Evolutionary conservation across 371 early-diverging fungal species (phyloP).

Genomic region (Haplosporangium sp.): DNA sequence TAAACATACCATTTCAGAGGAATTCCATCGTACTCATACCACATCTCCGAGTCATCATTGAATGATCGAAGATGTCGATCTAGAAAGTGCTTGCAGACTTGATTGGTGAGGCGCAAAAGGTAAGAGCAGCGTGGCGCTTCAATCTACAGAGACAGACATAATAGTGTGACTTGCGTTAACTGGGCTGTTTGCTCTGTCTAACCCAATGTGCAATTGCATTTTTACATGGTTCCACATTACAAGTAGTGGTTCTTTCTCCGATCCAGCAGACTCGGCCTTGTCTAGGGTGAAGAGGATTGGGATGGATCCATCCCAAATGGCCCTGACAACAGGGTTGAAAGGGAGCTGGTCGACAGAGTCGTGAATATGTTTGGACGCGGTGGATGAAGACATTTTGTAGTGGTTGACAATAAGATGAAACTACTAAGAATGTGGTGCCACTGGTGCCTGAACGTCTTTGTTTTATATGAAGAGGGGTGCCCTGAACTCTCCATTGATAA

Average conservation of each 20-base stretch:
- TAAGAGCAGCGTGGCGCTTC: slow-evolving; percentile 73
- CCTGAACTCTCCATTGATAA: too few relatives aligned
- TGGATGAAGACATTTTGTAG: not conserved
- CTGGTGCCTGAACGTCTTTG: too few relatives aligned
- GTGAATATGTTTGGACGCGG: not conserved
- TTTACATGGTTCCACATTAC: slow-evolving; percentile 34
- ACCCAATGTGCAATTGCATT: not conserved
- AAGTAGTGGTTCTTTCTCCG: slow-evolving; percentile 56
- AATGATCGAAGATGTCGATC: slow-evolving; percentile 35
- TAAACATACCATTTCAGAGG: slow-evolving; percentile 77
- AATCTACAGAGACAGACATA: slow-evolving; percentile 50
- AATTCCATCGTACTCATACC: slow-evolving; percentile 70
- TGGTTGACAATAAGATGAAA: not conserved
- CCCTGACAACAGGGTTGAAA: slow-evolving; percentile 26
- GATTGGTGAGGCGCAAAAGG: slow-evolving; percentile 63
- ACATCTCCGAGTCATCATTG: slow-evolving; percentile 61
- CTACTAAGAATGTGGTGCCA: too few relatives aligned
- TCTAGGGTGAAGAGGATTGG: slow-evolving; percentile 61
- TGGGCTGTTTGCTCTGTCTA: slow-evolving; percentile 11
- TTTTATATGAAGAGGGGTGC: too few relatives aligned
- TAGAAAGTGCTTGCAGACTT: slow-evolving; percentile 57
- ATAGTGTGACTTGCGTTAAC: not conserved
- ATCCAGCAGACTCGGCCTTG: slow-evolving; percentile 37
- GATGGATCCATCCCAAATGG: slow-evolving; percentile 66
- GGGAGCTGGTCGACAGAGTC: not conserved